These are phyloP conservation scores for Suillus paluster DNA, from an alignment of 768 basidiomycete genomes.

Conservation along the genomic window DNA sequence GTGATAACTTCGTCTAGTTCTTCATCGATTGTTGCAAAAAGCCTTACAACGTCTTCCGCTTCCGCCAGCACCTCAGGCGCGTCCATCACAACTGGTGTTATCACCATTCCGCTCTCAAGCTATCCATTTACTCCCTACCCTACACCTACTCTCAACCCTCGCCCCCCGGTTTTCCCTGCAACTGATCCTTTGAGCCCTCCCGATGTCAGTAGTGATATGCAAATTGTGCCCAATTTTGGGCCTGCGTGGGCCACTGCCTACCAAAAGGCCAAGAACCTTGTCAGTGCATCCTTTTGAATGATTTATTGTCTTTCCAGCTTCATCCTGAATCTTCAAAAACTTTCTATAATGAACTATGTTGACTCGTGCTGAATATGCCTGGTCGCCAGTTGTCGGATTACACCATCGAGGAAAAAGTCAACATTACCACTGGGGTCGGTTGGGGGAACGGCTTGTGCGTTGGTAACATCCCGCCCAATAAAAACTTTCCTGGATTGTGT, in stretches of 20 bases:
- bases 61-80: constrained; percentile 5
- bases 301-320: not conserved
- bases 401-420: constrained; percentile 26
- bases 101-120: constrained; percentile 37
- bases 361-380: constrained; percentile 5
- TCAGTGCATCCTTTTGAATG: constrained; percentile 24
- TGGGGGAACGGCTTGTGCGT: constrained; percentile 58
- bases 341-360: not conserved
- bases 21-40: not conserved
- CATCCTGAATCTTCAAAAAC: not conserved
- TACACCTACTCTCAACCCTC: constrained; percentile 50
- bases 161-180: constrained; percentile 53
- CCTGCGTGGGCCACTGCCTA: constrained; percentile 56
- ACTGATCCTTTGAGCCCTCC: constrained; percentile 59
- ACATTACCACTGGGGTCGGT: constrained; percentile 24
- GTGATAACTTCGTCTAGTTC: not conserved
- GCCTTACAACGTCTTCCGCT: not conserved
- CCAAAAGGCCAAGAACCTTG: constrained; percentile 55
- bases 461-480: constrained; percentile 55
- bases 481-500: constrained; percentile 60
- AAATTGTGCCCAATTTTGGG: constrained; percentile 42
- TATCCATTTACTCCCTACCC: constrained; percentile 59
- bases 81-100: constrained; percentile 21
- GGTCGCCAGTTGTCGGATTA: constrained; percentile 42
- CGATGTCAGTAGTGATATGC: constrained; percentile 42